These are phyloP conservation scores for Fusarium solani-melongenae DNA, from an alignment of 2,329 filamentous ascomycete genomes.

Conservation along the genomic window DNA sequence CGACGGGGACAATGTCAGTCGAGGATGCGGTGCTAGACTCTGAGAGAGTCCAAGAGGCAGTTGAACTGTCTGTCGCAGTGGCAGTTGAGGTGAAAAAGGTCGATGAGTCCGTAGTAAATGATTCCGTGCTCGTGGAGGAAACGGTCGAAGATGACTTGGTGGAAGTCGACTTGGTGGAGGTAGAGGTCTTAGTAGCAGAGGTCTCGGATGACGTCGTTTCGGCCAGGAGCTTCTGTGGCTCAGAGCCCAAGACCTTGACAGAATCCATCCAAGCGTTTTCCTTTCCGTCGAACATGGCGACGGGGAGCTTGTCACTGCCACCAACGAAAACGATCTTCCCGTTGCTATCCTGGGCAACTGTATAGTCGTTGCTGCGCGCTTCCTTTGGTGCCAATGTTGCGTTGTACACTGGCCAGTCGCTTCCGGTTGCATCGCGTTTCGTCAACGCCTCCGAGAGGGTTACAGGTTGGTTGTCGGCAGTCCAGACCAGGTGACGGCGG, in stretches of 20 bases:
- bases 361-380: slow-evolving; percentile 72
- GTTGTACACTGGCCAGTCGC: slow-evolving; percentile 84
- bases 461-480: slow-evolving; percentile 67
- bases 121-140: slow-evolving; percentile 44
- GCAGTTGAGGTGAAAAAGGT: slow-evolving; percentile 41
- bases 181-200: slow-evolving; percentile 36
- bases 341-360: slow-evolving; percentile 73
- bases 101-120: slow-evolving; percentile 38
- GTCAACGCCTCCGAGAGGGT: slow-evolving; percentile 57
- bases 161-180: slow-evolving; percentile 25
- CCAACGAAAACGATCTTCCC: slow-evolving; percentile 83
- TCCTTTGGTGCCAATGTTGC: slow-evolving; percentile 72
- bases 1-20: slow-evolving; percentile 40
- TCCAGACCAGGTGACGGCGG: slow-evolving; percentile 74
- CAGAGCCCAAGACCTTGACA: slow-evolving; percentile 67
- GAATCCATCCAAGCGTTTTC: slow-evolving; percentile 84
- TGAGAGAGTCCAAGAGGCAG: slow-evolving; percentile 40
- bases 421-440: slow-evolving; percentile 61
- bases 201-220: slow-evolving; percentile 10
- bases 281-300: slow-evolving; percentile 81
- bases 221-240: slow-evolving; percentile 55
- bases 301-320: slow-evolving; percentile 72
- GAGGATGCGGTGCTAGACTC: slow-evolving; percentile 39
- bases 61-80: slow-evolving; percentile 29
- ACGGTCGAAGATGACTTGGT: slow-evolving; percentile 15